phyloP scores from a whole-genome alignment of 176 grass and related monocot species.

The Eremochloa ophiuroides region DNA sequence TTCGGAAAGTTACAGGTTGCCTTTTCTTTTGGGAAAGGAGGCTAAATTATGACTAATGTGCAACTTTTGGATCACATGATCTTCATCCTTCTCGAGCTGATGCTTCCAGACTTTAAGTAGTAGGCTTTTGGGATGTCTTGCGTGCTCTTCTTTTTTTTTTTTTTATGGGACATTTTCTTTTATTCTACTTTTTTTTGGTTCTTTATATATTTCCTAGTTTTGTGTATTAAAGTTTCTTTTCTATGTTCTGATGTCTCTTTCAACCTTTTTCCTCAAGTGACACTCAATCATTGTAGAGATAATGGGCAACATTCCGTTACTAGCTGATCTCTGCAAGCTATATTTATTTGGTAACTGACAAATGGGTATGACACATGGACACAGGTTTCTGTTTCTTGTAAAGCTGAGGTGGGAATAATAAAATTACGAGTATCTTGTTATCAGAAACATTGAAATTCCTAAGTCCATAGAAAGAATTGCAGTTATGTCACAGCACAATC shows the following conservation, averaged over 20 bases:
- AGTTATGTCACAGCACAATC: too few species aligned
- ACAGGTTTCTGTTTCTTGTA: not conserved
- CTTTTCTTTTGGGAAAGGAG: not conserved
- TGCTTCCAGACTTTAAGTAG: not conserved
- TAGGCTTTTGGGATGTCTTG: not conserved
- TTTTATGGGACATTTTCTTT: not conserved
- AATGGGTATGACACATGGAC: not conserved
- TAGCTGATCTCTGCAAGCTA: not conserved
- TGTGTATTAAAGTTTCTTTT: constrained; percentile 9
- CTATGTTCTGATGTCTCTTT: not conserved
- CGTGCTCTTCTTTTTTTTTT: not conserved
- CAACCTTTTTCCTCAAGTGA: not conserved
- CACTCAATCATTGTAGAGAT: not conserved
- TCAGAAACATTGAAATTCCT: not conserved
- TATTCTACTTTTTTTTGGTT: not conserved
- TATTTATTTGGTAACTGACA: not conserved
- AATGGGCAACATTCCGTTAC: not conserved
- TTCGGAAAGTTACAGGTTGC: not conserved
- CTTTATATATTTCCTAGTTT: constrained; percentile 12
- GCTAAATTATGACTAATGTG: not conserved
- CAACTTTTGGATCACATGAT: not conserved
- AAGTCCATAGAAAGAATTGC: not conserved
- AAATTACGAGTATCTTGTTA: not conserved
- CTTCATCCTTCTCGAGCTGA: not conserved
- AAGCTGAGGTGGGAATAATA: not conserved